Evolutionary conservation across 306 rosid genomes (phyloP).

Genomic region (Carpinus viminea): DNA sequence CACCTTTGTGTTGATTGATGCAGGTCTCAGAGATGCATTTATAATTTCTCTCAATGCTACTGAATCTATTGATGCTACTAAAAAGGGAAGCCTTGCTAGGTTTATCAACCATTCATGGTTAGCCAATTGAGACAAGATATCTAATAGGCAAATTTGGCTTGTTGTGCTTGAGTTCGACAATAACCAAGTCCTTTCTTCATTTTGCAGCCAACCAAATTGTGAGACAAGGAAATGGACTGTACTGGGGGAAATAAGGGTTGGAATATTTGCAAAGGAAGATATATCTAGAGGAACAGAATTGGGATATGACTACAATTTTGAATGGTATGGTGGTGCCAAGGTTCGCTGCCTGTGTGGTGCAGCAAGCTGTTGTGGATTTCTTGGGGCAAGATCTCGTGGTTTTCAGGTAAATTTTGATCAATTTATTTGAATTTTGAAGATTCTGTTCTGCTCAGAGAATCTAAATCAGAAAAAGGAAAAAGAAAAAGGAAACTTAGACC

Average conservation of each 20-base stretch:
- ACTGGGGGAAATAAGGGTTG: conserved; percentile 93
- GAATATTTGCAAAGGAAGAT: conserved; percentile 92
- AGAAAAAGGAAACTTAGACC: neutral
- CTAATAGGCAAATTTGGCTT: conserved; percentile 18
- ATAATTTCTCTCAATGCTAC: conserved; percentile 86
- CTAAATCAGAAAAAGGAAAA: neutral
- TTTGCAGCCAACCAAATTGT: conserved; percentile 89
- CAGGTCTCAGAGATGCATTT: conserved; percentile 91
- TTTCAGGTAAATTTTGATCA: conserved; percentile 64
- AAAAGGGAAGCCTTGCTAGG: conserved; percentile 90
- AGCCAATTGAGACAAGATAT: conserved; percentile 34
- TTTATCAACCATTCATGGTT: conserved; percentile 98
- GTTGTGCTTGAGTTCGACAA: conserved; percentile 35
- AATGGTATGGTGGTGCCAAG: conserved; percentile 97
- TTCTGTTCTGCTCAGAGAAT: neutral
- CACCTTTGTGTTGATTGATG: conserved; percentile 35
- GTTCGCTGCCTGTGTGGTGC: conserved; percentile 99
- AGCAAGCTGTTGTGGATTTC: conserved; percentile 82
- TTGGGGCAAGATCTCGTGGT: conserved; percentile 97
- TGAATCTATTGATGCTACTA: conserved; percentile 94
- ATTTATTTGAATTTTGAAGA: conserved; percentile 3
- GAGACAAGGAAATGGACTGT: conserved; percentile 98
- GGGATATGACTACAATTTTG: conserved; percentile 93
- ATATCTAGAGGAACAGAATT: conserved; percentile 79
- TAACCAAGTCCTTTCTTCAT: conserved; percentile 29